Percentiles rank a stretch among this genome's conserved stretches.
These are phyloP conservation scores for Pythium phragmiticola DNA, from an alignment of 352 stramenopile genomes.

Conservation along the genomic window DNA sequence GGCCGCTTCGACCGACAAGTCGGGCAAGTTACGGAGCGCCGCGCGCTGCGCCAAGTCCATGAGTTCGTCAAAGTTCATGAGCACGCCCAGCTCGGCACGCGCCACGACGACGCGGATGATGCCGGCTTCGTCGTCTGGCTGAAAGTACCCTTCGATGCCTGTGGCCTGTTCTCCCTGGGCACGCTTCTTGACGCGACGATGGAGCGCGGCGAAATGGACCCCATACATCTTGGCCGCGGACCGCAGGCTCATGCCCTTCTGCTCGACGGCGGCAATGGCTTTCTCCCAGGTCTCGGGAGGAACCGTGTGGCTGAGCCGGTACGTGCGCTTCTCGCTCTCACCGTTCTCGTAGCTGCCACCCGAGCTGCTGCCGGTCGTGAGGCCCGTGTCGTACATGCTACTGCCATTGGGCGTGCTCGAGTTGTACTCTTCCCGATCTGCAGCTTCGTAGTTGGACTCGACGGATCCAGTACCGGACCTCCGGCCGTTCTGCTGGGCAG, in stretches of 20 bases:
- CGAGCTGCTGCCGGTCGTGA: constrained; percentile 22
- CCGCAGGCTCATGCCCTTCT: constrained; percentile 68
- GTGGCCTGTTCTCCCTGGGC: constrained; percentile 42
- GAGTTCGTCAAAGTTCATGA: constrained; percentile 70
- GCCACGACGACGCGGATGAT: constrained; percentile 70
- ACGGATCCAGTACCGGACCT: constrained; percentile 4
- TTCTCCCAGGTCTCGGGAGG: constrained; percentile 60
- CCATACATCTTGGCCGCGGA: constrained; percentile 57
- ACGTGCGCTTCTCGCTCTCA: constrained; percentile 30
- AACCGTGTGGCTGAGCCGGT: constrained; percentile 56
- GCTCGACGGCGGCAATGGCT: constrained; percentile 64
- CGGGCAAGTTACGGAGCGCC: constrained; percentile 53
- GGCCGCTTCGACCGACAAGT: constrained; percentile 55
- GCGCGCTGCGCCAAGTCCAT: constrained; percentile 60
- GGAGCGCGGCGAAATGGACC: constrained; percentile 67
- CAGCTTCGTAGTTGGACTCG: constrained; percentile 21
- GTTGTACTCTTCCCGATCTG: constrained; percentile 24
- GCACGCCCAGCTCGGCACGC: constrained; percentile 62
- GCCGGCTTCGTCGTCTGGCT: constrained; percentile 65
- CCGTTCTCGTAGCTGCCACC: constrained; percentile 21
- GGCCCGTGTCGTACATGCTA: constrained; percentile 8
- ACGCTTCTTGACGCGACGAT: constrained; percentile 68
- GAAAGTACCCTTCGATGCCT: constrained; percentile 57
- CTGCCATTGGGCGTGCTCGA: constrained; percentile 1
- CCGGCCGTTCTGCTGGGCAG: background rate